Evolutionary conservation across 768 basidiomycete species (phyloP).

Genomic region (Crassisporium funariophilum): DNA sequence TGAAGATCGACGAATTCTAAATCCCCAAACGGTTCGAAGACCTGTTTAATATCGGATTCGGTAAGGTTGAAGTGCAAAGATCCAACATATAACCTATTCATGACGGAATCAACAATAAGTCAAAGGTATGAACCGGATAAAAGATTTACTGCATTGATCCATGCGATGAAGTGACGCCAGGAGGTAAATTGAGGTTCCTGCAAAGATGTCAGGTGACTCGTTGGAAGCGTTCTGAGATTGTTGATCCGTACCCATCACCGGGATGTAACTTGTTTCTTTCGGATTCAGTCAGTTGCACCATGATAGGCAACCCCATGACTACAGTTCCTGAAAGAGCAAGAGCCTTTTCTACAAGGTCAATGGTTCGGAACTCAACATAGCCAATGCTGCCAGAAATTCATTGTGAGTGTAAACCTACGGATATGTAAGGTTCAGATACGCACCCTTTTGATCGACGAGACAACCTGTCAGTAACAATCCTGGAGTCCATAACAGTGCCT

Average conservation of each 20-base stretch:
- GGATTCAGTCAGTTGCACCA: conserved; percentile 95
- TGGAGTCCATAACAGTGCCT: conserved; percentile 90
- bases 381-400: conserved; percentile 70
- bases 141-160: conserved; percentile 78
- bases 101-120: conserved; percentile 2
- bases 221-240: too few relatives aligned
- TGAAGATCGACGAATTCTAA: conserved; percentile 98
- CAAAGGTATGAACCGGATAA: not conserved
- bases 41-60: conserved; percentile 97
- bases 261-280: conserved; percentile 90
- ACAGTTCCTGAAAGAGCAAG: conserved; percentile 89
- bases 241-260: conserved; percentile 86
- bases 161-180: conserved; percentile 81
- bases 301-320: conserved; percentile 97
- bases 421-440: conserved; percentile 22
- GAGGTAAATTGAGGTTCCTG: conserved; percentile 81
- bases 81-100: conserved; percentile 88
- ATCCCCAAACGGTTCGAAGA: conserved; percentile 98
- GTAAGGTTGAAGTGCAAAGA: conserved; percentile 96
- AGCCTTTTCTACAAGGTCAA: conserved; percentile 91
- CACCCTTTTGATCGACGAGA: conserved; percentile 98
- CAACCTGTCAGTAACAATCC: conserved; percentile 94
- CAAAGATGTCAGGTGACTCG: conserved; percentile 14
- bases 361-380: conserved; percentile 93
- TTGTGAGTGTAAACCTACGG: not conserved